These are phyloP conservation scores for Fraxinus velutina DNA, from an alignment of 305 asterid genomes.

Conservation along the genomic window DNA sequence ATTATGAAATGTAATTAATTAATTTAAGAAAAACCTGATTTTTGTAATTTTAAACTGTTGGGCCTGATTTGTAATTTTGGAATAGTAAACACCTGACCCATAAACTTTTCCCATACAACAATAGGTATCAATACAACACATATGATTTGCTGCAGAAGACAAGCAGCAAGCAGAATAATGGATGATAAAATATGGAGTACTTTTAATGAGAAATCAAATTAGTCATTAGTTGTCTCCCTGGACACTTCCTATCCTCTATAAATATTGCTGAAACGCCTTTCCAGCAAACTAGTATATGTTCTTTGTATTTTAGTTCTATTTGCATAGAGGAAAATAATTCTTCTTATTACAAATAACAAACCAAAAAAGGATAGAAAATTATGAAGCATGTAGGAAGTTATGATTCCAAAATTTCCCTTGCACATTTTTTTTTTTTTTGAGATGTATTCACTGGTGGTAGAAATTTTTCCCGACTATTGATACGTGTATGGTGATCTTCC, in stretches of 20 bases:
- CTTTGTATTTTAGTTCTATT: background rate
- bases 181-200: background rate
- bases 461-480: constrained; percentile 8
- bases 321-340: background rate
- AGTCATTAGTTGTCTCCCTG: background rate
- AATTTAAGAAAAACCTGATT: no score
- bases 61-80: no score
- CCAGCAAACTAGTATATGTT: background rate
- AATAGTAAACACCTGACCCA: no score
- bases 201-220: background rate
- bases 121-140: no score
- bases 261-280: background rate
- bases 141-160: background rate
- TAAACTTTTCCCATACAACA: no score
- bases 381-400: background rate
- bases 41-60: no score
- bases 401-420: background rate
- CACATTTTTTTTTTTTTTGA: background rate
- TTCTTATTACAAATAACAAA: background rate
- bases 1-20: no score
- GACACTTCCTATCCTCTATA: background rate
- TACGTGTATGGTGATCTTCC: constrained; percentile 47
- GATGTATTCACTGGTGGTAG: background rate
- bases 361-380: background rate
- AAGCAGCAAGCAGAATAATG: background rate